Evolutionary conservation across 1,284 basidiomycete genomes (phyloP), one percentile per base, ranked within the genome.

Genomic region (Puccinia hordei): DNA sequence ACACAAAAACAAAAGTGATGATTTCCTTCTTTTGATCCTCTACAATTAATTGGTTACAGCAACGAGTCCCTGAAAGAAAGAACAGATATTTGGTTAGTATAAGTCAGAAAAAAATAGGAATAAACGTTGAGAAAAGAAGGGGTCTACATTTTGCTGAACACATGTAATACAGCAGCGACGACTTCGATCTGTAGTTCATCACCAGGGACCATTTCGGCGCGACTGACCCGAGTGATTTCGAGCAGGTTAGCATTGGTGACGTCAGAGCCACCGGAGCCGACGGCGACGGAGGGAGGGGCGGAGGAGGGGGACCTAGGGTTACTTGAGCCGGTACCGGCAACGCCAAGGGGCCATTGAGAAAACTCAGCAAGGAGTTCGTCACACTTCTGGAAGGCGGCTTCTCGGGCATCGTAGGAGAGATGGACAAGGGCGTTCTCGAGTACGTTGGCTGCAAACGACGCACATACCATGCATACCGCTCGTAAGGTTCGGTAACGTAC

Each of bases 311-410:
- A 84, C 27, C 83, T 85, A 17, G 85, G 81, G 15, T 85, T 85
- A n/a, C 17, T 19, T 86, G 83, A 55, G 85, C 82, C 44, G 87
- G 85, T 49, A 86, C 74, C 35, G 85, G 85, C 74, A 63, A 81
- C 87, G 8, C 93, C 93, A 84, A 93, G 94, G 4, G 95, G 95
- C 94, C 94, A 98, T 38, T 88, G 89, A 41, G 90, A 89, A 86
- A 97, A 97, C 86, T 95, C 94, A 65, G 90, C 91, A 38, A 98
- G 87, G 49, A 97, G 90, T 83, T 97, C 95, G 85, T 98, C 95
- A 83, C 93, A 94, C 81, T 95, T 88, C 82, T 90, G 90, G 85
- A 97, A 95, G 44, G 94, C 94, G 0, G 90, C 90, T 87, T 98
- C 95, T 69, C 95, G 87, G 81, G 94, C 92, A 86, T 97, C 95